Evolutionary conservation across 768 basidiomycete genomes (phyloP).

Genomic region (Cystobasidium ongulense): DNA sequence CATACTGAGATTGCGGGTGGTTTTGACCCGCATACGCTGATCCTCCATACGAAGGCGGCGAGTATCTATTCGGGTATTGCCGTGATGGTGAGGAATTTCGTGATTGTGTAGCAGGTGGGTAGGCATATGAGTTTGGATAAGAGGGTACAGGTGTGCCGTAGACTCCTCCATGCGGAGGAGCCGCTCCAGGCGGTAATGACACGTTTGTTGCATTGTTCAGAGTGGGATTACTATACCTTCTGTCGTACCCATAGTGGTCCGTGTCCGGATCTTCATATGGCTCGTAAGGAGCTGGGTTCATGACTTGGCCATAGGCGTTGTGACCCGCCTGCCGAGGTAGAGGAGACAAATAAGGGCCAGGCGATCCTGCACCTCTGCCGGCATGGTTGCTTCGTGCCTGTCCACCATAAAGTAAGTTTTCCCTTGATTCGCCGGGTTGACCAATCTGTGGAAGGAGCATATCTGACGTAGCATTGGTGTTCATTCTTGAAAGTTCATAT

Average conservation of each 20-base stretch:
- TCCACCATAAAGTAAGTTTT: slow-evolving; percentile 20
- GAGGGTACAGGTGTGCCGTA: background rate
- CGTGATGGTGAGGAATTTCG: background rate
- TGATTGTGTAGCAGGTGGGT: background rate
- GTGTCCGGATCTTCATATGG: background rate
- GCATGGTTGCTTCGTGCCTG: background rate
- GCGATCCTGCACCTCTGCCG: background rate
- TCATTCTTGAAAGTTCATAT: slow-evolving; percentile 4
- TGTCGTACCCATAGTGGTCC: background rate
- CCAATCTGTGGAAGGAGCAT: background rate
- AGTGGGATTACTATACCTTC: background rate
- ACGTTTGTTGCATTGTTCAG: background rate
- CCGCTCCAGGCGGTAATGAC: background rate
- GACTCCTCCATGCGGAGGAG: background rate
- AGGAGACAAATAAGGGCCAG: background rate
- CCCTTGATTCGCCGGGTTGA: background rate
- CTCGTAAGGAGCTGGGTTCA: background rate
- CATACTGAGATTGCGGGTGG: background rate
- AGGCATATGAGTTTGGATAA: background rate
- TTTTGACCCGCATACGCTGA: background rate
- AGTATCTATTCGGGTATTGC: background rate
- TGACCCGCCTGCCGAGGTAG: background rate
- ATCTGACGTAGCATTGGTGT: background rate
- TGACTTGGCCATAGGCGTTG: background rate
- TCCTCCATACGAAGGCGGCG: background rate